phyloP scores from a whole-genome alignment of 148 eudicot genomes.

The Vaccinium myrtillus region DNA sequence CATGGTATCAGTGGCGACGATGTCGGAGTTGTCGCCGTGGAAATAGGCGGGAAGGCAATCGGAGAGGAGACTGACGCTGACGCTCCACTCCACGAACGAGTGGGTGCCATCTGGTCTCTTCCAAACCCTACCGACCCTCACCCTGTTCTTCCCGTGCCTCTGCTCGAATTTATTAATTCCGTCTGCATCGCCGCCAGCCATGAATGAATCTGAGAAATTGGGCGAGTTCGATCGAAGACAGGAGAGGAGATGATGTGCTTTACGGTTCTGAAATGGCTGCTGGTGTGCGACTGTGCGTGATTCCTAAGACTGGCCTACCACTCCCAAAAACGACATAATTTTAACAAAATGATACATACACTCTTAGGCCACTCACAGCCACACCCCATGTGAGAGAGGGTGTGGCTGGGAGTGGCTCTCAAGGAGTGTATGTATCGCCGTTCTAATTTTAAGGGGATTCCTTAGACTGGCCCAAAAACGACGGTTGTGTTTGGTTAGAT shows the following conservation, averaged over 20 bases:
- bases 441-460: too few relatives aligned
- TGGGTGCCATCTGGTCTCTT: conserved; percentile 44
- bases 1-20: conserved; percentile 97
- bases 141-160: conserved; percentile 83
- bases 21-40: conserved; percentile 63
- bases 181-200: conserved; percentile 30
- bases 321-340: too few relatives aligned
- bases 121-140: conserved; percentile 89
- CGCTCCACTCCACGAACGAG: conserved; percentile 77
- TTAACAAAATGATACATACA: too few relatives aligned
- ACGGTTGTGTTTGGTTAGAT: too few relatives aligned
- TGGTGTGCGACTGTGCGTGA: too few relatives aligned
- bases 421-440: too few relatives aligned
- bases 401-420: too few relatives aligned
- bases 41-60: conserved; percentile 65
- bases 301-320: too few relatives aligned
- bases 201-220: neutral
- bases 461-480: too few relatives aligned
- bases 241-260: neutral
- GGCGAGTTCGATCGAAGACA: neutral
- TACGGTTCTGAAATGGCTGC: too few relatives aligned
- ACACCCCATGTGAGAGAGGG: too few relatives aligned
- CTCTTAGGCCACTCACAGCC: too few relatives aligned
- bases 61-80: conserved; percentile 68
- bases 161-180: conserved; percentile 61